Base-by-base conservation (phyloP, 768 basidiomycete genomes). In the Tricholoma sp. region DNA sequence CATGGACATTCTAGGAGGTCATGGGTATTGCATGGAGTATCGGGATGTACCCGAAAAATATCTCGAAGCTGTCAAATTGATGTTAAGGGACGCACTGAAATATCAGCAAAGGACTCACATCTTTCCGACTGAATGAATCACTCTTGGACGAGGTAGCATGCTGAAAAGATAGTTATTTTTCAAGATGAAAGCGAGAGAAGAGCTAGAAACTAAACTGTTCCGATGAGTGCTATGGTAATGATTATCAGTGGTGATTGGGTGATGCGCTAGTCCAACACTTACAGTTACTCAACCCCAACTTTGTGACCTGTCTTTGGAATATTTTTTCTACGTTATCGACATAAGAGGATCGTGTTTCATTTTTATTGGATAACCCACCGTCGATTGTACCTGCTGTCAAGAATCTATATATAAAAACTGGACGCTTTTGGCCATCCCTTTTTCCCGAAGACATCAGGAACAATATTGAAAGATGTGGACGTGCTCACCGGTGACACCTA, bases 361-460 rank as follows among this genome's bases (percentile, higher is more conserved):
- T 16, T n/a, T 32, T 8, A 22, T 22, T 16, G 19, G 27, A 34
- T 50, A 27, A 58, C 72, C 59, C 61, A 83, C 89, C 95, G 67
- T 98, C 95, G 61, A 98, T 97, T 0, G 93, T 85, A 8, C 94
- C 93, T 11, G 89, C 76, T 3, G 92, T 94, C 45, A 95, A 71
- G 59, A 96, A 83, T 27, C 92, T 82, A 67, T 95, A 95, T 50
- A 97, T 94, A 66, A 84, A 91, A 2, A 97, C 95, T 0, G 89
- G 86, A 8, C 84, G 80, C 66, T 92, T 95, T 73, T 99, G 96
- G 0, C 96, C 96, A 72, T 99, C 95, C 18, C 94, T 95, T 62
- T 50, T 50, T 58, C 19, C 55, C 29, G 22, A 63, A 19, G 59
- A 57, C 9, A 56, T 57, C 52, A 61, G 19, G 37, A 53, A 21